Base-by-base conservation (phyloP, 352 stramenopile genomes). In the Plasmopara viticola region DNA sequence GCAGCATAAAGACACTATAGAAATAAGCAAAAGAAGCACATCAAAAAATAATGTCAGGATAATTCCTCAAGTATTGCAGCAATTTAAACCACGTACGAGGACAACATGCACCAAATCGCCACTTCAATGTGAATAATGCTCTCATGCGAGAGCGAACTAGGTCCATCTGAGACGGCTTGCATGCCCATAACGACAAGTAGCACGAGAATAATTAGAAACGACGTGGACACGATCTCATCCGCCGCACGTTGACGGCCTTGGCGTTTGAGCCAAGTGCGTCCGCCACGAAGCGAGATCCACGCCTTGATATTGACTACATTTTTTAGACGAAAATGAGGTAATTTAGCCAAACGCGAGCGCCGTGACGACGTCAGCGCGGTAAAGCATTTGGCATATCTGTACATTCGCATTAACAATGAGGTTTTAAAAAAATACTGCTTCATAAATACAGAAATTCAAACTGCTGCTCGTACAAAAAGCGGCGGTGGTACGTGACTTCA, bases 261-360 rank as follows among this genome's bases (percentile, higher is more conserved):
- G 31, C 84, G 81, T 62, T 94, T 92, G 25, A 96, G 70, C 84
- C 84, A 96, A 47, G 83, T 91, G 48, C 85, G 78, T 25, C 86
- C 86, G 15, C 76, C 85, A 14, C 86, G 79, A 37, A 96, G 70
- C 7, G 85, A 87, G 51, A 96, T 88, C 86, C 86, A 96, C 28
- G 85, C 82, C 48, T 93, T 91, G 60, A 96, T 96, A 58, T 94
- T 96, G 25, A 91, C 74, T 2, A 93, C 83, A 53, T 95, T 95
- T 63, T 96, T 96, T 15, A 95, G 67, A 40, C 83, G 81, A 48
- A 96, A 96, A 51, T 95, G 82, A 5, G 86, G 86, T 37, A 96
- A 48, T 51, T 92, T 87, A 40, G 86, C 85, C 56, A 88, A 68
- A 38, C 84, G 68, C 14, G 86, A 90, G 31, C 85, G 80, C 29